phyloP scores from a whole-genome alignment of 257 asterid species.

The Paraleonurus japonicus region DNA sequence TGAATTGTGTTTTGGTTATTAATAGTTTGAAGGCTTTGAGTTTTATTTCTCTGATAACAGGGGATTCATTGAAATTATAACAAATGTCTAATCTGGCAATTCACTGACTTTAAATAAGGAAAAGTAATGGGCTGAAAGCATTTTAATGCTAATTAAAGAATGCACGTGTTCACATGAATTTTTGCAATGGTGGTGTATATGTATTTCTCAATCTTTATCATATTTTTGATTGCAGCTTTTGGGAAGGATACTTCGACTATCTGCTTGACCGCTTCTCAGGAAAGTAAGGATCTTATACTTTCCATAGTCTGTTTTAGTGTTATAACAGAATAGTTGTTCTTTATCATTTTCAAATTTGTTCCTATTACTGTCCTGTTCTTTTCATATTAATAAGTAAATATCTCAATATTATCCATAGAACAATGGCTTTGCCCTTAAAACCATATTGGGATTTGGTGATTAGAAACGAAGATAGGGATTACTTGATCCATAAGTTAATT shows the following conservation, averaged over 20 bases:
- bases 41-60: neutral
- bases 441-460: neutral
- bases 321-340: neutral
- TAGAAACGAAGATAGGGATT: neutral
- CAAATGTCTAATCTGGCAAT: neutral
- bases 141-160: neutral
- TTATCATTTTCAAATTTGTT: neutral
- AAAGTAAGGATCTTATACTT: slow-evolving; percentile 20
- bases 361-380: neutral
- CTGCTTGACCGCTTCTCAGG: slow-evolving; percentile 29
- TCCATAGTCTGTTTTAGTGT: neutral
- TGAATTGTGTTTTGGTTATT: neutral
- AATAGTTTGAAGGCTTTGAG: neutral
- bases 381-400: neutral
- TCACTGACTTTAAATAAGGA: neutral
- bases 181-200: neutral
- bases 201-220: slow-evolving; percentile 3
- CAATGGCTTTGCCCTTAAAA: neutral
- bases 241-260: slow-evolving; percentile 32
- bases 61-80: neutral
- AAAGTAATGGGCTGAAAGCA: neutral
- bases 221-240: slow-evolving; percentile 26
- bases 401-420: neutral
- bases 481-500: neutral
- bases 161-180: neutral